phyloP scores from a whole-genome alignment of 139 green algal species.

The Astrephomene gubernaculifera region DNA sequence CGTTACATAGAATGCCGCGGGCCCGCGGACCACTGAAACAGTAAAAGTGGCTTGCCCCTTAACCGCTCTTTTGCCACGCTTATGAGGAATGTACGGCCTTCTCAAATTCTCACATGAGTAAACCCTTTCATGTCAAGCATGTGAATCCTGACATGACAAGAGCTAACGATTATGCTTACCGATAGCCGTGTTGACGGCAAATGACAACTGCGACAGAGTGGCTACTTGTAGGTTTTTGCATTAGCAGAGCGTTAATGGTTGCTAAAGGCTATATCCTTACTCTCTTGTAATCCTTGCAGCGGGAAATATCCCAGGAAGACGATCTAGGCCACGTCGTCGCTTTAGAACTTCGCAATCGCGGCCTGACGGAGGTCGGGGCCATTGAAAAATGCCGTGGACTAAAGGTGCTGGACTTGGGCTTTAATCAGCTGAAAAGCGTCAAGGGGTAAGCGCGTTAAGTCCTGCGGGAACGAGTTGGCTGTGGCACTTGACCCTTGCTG shows the following conservation, averaged over 20 bases:
- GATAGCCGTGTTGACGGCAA: too few species aligned
- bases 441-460: slow-evolving; percentile 21
- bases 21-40: too few species aligned
- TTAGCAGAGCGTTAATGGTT: neutral
- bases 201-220: neutral
- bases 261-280: neutral
- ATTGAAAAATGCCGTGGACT: slow-evolving; percentile 31
- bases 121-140: too few species aligned
- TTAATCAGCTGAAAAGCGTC: slow-evolving; percentile 26
- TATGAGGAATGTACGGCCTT: too few species aligned
- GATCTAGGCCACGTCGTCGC: slow-evolving; percentile 27
- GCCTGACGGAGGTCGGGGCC: slow-evolving; percentile 28
- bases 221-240: slow-evolving; percentile 14
- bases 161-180: too few species aligned
- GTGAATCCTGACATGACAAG: too few species aligned
- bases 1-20: too few species aligned
- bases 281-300: slow-evolving; percentile 3
- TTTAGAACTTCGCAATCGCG: slow-evolving; percentile 33
- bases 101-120: too few species aligned
- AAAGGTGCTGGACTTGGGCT: slow-evolving; percentile 15
- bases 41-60: too few species aligned
- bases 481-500: neutral
- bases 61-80: too few species aligned
- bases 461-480: neutral
- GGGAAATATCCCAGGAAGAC: slow-evolving; percentile 26